Conservation (phyloP, 1,139 yeast species). For the Magnusiomyces paraingens region DNA sequence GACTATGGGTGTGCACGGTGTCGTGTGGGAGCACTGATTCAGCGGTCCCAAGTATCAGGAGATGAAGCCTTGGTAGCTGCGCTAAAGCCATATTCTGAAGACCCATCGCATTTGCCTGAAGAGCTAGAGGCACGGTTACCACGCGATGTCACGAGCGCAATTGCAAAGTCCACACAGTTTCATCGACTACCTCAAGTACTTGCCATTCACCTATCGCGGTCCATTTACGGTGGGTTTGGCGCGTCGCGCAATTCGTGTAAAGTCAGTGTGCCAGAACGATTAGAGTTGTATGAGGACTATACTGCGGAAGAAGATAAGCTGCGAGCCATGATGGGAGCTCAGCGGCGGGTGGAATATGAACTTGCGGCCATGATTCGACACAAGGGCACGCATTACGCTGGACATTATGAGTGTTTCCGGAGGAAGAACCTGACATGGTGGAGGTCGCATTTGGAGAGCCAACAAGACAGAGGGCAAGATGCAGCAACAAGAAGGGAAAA, state of each 20-base stretch:
- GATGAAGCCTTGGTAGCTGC: constrained; percentile 19
- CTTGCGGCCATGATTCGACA: constrained; percentile 74
- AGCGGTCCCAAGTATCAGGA: not conserved
- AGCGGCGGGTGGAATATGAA: constrained; percentile 38
- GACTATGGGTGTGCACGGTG: constrained; percentile 79
- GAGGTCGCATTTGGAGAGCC: constrained; percentile 17
- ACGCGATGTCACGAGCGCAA: constrained; percentile 50
- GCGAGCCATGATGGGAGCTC: constrained; percentile 3
- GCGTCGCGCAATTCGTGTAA: constrained; percentile 72
- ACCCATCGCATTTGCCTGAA: constrained; percentile 28
- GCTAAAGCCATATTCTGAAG: constrained; percentile 19
- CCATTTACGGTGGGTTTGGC: constrained; percentile 64
- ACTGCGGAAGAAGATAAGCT: constrained; percentile 30
- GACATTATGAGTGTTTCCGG: constrained; percentile 53
- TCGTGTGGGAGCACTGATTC: constrained; percentile 28
- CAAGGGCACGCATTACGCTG: constrained; percentile 81
- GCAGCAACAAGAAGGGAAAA: too few species aligned
- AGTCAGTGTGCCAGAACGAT: constrained; percentile 54
- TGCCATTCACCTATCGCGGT: constrained; percentile 75
- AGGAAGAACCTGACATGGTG: constrained; percentile 29
- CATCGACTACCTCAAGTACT: constrained; percentile 63
- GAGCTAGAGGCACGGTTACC: constrained; percentile 33
- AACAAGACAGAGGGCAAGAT: too few species aligned
- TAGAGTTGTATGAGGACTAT: constrained; percentile 37
- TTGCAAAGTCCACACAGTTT: constrained; percentile 56